Evolutionary conservation across 306 rosid genomes (phyloP).

Genomic region (Cucumis sativus): Cucumber_9930_V3 NC_026659.2:4361501-4362000

Average conservation of each 20-base stretch:
- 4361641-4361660: neutral
- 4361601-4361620: neutral
- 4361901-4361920: no score
- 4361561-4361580: neutral
- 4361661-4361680: neutral
- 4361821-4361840: neutral
- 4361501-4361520: conserved; percentile 13
- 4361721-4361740: conserved; percentile 6
- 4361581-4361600: neutral
- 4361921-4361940: no score
- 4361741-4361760: neutral
- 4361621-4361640: conserved; percentile 19
- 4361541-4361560: conserved; percentile 9
- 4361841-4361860: neutral
- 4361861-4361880: neutral
- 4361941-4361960: no score
- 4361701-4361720: neutral
- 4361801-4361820: neutral
- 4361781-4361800: neutral
- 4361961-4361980: no score
- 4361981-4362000: no score
- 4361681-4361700: conserved; percentile 4
- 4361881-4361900: no score
- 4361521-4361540: conserved; percentile 10
- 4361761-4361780: neutral